phyloP scores from a whole-genome alignment of 495 filamentous ascomycete species.

The Articulospora tetracladia region DNA sequence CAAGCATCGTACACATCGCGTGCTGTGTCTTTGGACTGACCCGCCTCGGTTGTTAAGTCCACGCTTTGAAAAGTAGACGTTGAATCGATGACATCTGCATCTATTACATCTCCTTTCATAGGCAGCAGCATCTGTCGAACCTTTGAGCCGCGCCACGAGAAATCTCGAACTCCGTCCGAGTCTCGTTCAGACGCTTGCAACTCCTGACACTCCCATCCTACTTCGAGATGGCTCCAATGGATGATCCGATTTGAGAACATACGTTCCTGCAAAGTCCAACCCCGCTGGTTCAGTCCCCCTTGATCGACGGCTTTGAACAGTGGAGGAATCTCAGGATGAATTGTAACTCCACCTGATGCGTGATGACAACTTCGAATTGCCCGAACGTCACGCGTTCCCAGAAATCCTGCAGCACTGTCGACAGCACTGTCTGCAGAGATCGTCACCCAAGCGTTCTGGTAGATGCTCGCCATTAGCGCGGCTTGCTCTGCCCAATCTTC shows the following conservation, averaged over 20 bases:
- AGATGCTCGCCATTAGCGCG: constrained; percentile 22
- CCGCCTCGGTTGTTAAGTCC: neutral
- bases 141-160: neutral
- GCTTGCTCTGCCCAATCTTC: constrained; percentile 24
- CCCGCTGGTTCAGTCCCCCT: neutral
- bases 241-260: neutral
- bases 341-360: neutral
- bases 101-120: neutral
- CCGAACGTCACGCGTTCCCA: neutral
- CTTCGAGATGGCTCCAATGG: neutral
- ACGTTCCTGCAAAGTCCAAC: neutral
- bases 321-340: neutral
- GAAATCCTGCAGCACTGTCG: neutral
- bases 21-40: neutral
- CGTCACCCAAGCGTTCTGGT: constrained; percentile 20
- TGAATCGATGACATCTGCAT: neutral
- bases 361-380: neutral
- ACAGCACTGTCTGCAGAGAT: constrained; percentile 14
- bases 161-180: neutral
- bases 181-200: neutral
- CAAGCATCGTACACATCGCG: neutral
- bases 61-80: neutral
- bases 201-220: neutral
- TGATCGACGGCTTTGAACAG: neutral
- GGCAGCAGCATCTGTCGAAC: neutral